Percentiles rank a stretch among this genome's conserved stretches.
Conservation (phyloP, 176 grass and related monocot species). For the Hsuehochloa calcarea region DNA sequence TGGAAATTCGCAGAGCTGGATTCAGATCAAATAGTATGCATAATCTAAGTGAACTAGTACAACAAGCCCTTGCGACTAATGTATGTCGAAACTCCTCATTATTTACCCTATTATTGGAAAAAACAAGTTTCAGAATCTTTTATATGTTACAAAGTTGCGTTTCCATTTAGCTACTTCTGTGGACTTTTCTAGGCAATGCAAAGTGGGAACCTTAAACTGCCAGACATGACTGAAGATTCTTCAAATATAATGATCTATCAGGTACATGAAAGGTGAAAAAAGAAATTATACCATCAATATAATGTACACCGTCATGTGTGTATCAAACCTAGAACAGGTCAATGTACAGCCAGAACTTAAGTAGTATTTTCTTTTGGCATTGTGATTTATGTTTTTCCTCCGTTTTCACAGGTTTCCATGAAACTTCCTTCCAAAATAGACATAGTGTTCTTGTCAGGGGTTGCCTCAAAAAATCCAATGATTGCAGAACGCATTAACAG, state of each 20-base stretch:
- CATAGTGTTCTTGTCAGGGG: conserved; percentile 80
- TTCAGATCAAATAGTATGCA: conserved; percentile 90
- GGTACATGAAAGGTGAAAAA: conserved; percentile 45
- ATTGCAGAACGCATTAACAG: conserved; percentile 54
- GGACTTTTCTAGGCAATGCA: conserved; percentile 70
- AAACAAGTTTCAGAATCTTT: not conserved
- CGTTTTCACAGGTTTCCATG: conserved; percentile 57
- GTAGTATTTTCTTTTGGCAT: conserved; percentile 14
- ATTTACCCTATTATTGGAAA: conserved; percentile 29
- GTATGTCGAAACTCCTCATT: conserved; percentile 53
- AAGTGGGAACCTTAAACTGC: conserved; percentile 69
- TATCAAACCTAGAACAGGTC: not conserved
- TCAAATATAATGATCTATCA: conserved; percentile 90
- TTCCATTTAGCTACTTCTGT: conserved; percentile 13
- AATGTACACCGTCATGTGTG: conserved; percentile 9
- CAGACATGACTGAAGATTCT: conserved; percentile 68
- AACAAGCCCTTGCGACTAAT: conserved; percentile 65
- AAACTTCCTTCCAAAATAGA: conserved; percentile 70
- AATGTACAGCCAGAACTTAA: not conserved
- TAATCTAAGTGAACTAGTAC: conserved; percentile 89
- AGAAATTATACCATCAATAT: not conserved
- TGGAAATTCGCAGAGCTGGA: conserved; percentile 77
- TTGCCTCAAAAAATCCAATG: conserved; percentile 40
- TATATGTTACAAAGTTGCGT: conserved; percentile 13
- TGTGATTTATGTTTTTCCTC: conserved; percentile 25